A percentile compares a stretch with the other conserved stretches of the same genome.
Conservation (phyloP, 2,329 filamentous ascomycete species). For the Cadophora malorum region DNA sequence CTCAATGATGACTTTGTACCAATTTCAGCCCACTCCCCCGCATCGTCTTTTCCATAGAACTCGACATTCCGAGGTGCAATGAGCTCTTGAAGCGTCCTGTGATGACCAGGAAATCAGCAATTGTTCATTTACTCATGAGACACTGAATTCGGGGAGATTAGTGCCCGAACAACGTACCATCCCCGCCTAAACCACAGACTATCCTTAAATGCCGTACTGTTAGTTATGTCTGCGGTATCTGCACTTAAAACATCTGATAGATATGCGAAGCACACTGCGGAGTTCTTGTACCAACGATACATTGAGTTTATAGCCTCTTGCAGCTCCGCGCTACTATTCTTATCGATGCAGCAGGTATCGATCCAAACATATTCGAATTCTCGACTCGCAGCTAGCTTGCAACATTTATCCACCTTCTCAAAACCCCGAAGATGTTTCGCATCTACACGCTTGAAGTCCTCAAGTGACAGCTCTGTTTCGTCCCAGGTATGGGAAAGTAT, state of each 20-base stretch:
- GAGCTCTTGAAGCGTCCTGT: conserved; percentile 16
- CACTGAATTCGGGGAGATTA: too few species aligned
- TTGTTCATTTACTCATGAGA: too few species aligned
- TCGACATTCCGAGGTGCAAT: conserved; percentile 17
- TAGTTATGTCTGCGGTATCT: background rate
- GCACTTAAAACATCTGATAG: conserved; percentile 14
- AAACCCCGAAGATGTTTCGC: conserved; percentile 13
- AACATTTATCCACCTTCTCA: conserved; percentile 24
- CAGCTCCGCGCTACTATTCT: conserved; percentile 31
- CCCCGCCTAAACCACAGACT: conserved; percentile 11
- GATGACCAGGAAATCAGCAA: too few species aligned
- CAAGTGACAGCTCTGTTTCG: conserved; percentile 28
- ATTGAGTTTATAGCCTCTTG: conserved; percentile 35
- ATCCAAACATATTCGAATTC: conserved; percentile 32
- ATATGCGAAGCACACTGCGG: conserved; percentile 30
- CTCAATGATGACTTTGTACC: conserved; percentile 11
- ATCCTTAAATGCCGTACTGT: background rate
- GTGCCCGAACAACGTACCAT: too few species aligned
- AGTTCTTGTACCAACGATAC: conserved; percentile 32
- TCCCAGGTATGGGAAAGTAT: conserved; percentile 44
- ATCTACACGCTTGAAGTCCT: background rate
- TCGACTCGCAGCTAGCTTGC: conserved; percentile 24
- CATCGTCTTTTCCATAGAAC: conserved; percentile 13
- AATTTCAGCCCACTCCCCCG: conserved; percentile 15
- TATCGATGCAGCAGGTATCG: conserved; percentile 37